Percentiles rank a stretch among this genome's conserved stretches.
These are phyloP conservation scores for Ceratobasidium sp. DNA, from an alignment of 1,284 basidiomycete genomes.

Conservation along the genomic window DNA sequence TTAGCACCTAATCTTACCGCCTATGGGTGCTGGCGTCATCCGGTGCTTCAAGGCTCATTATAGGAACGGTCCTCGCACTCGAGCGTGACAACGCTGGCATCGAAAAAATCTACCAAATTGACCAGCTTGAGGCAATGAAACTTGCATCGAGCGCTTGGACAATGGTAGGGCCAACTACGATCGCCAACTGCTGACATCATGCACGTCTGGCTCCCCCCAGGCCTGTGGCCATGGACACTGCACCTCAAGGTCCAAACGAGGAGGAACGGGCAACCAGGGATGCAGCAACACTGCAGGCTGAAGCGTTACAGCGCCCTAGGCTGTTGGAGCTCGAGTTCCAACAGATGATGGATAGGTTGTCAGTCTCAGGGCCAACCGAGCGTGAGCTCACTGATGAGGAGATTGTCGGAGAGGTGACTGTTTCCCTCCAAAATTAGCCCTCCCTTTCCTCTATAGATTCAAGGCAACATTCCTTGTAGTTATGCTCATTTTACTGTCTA, in stretches of 20 bases:
- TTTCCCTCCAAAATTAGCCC: background rate
- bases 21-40: slow-evolving; percentile 43
- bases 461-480: no score
- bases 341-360: background rate
- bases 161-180: slow-evolving; percentile 13
- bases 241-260: no score
- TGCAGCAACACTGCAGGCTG: background rate
- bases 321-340: background rate
- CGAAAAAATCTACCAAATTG: slow-evolving; percentile 27
- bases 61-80: slow-evolving; percentile 16
- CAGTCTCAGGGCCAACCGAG: background rate
- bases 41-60: slow-evolving; percentile 46
- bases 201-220: background rate
- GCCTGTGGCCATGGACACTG: background rate
- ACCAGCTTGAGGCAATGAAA: slow-evolving; percentile 42
- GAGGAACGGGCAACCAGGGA: background rate
- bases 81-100: slow-evolving; percentile 42
- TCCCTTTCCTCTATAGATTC: no score
- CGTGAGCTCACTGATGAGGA: background rate
- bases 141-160: slow-evolving; percentile 38
- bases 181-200: slow-evolving; percentile 44
- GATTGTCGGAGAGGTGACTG: background rate
- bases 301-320: background rate
- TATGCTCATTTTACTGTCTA: no score
- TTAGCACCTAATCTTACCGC: slow-evolving; percentile 42